phyloP scores from a whole-genome alignment of 768 basidiomycete genomes.

The Boletus tylopilopsis region DNA sequence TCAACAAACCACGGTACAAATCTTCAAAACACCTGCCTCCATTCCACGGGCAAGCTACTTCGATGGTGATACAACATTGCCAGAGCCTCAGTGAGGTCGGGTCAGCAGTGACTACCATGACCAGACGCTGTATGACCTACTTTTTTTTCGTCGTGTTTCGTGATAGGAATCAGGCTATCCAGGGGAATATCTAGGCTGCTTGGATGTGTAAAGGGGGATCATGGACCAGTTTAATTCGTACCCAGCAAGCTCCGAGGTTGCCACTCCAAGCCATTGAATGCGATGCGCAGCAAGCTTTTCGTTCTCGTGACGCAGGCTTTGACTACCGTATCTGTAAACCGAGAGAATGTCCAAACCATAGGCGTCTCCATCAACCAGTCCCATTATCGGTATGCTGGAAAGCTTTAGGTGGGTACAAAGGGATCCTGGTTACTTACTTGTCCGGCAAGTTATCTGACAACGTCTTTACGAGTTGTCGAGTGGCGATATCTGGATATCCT shows the following conservation, averaged over 20 bases:
- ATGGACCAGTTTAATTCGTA: constrained; percentile 29
- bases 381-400: constrained; percentile 69
- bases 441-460: constrained; percentile 63
- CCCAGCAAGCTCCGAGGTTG: constrained; percentile 62
- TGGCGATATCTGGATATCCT: constrained; percentile 94
- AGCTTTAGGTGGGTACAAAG: background rate
- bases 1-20: background rate
- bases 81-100: constrained; percentile 48
- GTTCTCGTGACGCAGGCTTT: constrained; percentile 65
- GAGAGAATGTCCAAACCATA: constrained; percentile 91
- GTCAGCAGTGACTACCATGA: background rate
- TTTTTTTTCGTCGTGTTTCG: constrained; percentile 71
- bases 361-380: constrained; percentile 86
- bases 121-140: constrained; percentile 31
- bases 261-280: constrained; percentile 79
- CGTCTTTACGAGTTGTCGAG: constrained; percentile 75
- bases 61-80: constrained; percentile 51
- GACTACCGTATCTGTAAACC: constrained; percentile 82
- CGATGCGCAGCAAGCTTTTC: constrained; percentile 62
- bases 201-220: background rate
- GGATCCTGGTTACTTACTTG: constrained; percentile 38
- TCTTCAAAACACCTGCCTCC: constrained; percentile 52
- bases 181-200: constrained; percentile 56
- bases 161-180: constrained; percentile 66
- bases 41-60: constrained; percentile 47